phyloP scores from a whole-genome alignment of 345 rosid species.

The Toxicodendron radicans region DNA sequence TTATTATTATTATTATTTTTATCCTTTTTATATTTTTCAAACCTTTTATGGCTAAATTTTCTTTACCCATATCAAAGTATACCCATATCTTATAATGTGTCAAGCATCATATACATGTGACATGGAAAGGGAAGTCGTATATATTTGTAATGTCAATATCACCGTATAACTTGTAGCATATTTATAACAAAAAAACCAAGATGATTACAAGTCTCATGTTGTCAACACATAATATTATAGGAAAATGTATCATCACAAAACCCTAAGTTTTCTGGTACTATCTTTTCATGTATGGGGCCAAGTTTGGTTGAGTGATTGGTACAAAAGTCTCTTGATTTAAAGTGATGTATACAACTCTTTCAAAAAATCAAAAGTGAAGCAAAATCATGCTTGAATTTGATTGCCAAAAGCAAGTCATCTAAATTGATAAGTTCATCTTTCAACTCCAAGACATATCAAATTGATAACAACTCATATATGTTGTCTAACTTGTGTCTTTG shows the following conservation, averaged over 20 bases:
- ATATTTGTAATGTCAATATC: too few relatives aligned
- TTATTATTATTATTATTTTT: too few relatives aligned
- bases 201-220: background rate
- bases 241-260: background rate
- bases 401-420: conserved; percentile 15
- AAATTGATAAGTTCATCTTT: background rate
- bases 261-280: background rate
- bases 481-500: background rate
- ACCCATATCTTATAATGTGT: too few relatives aligned
- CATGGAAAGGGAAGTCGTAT: too few relatives aligned
- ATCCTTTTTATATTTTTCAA: too few relatives aligned
- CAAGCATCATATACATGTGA: too few relatives aligned
- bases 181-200: too few relatives aligned
- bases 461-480: background rate
- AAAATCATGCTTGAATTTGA: conserved; percentile 22
- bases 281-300: background rate
- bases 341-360: background rate
- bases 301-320: conserved; percentile 7
- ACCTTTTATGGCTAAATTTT: too few relatives aligned
- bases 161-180: too few relatives aligned
- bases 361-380: background rate
- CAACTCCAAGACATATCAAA: background rate
- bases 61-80: too few relatives aligned
- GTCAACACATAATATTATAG: too few relatives aligned
- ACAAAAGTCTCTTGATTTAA: conserved; percentile 17